Percentiles rank a stretch among this genome's conserved stretches.
Evolutionary conservation across 345 rosid species (phyloP).

Genomic region (Syzygium jambos): DNA sequence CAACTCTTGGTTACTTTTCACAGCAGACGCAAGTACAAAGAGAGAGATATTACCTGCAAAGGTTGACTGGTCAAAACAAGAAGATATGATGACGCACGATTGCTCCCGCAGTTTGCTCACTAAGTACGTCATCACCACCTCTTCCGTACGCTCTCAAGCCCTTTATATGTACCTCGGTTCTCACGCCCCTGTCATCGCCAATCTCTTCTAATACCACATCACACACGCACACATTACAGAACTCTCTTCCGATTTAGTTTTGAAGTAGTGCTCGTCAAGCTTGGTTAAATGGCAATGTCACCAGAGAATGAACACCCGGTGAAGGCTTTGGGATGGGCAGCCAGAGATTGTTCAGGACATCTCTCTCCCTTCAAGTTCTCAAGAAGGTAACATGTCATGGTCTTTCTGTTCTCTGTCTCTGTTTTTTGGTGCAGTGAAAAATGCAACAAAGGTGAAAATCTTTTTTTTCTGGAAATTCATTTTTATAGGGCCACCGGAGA

Average conservation of each 20-base stretch:
- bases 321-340: constrained; percentile 26
- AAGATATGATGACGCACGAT: not conserved
- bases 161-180: not conserved
- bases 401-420: not conserved
- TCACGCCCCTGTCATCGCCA: not conserved
- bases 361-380: constrained; percentile 35
- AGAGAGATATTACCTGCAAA: too few relatives aligned
- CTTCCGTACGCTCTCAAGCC: not conserved
- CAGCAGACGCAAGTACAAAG: too few relatives aligned
- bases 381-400: constrained; percentile 8
- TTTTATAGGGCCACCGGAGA: constrained; percentile 16
- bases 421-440: not conserved
- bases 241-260: too few relatives aligned
- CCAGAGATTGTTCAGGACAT: constrained; percentile 20
- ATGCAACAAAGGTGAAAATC: not conserved
- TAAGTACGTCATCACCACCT: not conserved
- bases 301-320: constrained; percentile 18
- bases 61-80: not conserved
- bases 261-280: not conserved
- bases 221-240: not conserved
- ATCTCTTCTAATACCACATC: not conserved
- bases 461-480: not conserved
- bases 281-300: constrained; percentile 3
- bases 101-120: not conserved
- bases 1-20: too few relatives aligned